phyloP scores from a whole-genome alignment of 148 eudicot species.

The Fagopyrum tataricum region DNA sequence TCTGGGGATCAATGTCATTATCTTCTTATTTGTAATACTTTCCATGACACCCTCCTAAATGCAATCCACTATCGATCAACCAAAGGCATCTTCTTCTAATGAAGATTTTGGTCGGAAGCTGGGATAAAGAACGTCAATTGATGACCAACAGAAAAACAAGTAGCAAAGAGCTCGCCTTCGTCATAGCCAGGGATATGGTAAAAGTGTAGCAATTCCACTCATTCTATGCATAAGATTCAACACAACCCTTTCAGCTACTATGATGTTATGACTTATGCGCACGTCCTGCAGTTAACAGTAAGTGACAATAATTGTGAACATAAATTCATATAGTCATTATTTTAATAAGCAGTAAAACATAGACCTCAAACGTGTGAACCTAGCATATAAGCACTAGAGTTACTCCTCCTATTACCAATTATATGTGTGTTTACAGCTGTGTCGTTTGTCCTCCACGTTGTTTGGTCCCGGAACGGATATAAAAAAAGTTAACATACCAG shows the following conservation, averaged over 20 bases:
- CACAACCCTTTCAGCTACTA: slow-evolving; percentile 87
- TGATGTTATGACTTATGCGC: slow-evolving; percentile 82
- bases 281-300: slow-evolving; percentile 43
- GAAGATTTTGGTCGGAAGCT: slow-evolving; percentile 5
- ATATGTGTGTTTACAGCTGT: too few species aligned
- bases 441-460: too few species aligned
- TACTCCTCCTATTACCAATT: too few species aligned
- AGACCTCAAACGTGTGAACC: not conserved
- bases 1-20: too few species aligned
- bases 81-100: slow-evolving; percentile 13
- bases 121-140: not conserved
- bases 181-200: slow-evolving; percentile 5
- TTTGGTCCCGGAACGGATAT: too few species aligned
- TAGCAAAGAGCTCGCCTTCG: slow-evolving; percentile 7
- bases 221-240: slow-evolving; percentile 97
- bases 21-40: not conserved
- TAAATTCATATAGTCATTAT: not conserved
- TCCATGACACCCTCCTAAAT: not conserved
- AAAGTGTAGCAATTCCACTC: slow-evolving; percentile 91
- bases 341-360: not conserved
- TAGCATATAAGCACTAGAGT: too few species aligned
- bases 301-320: not conserved
- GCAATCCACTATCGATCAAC: slow-evolving; percentile 9
- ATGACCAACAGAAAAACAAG: slow-evolving; percentile 6
- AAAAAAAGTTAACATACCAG: too few species aligned